Evolutionary conservation across 2,329 filamentous ascomycete genomes (phyloP).

Genomic region (Microcyclospora pomicola): DNA sequence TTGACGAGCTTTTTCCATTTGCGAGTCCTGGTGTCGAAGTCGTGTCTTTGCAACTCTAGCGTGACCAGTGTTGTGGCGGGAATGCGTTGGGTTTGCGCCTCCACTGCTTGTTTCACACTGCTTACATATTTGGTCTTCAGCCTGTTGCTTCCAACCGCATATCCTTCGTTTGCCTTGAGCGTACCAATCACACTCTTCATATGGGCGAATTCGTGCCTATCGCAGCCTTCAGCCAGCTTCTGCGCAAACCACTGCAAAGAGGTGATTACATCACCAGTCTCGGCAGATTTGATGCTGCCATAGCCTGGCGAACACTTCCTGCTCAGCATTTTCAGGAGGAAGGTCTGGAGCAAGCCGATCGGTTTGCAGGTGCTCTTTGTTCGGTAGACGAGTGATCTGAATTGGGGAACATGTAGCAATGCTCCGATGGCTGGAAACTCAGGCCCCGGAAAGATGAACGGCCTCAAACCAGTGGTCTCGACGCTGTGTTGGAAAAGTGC

Average conservation of each 20-base stretch:
- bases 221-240: no score
- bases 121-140: slow-evolving; percentile 18
- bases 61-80: slow-evolving; percentile 21
- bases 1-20: slow-evolving; percentile 45
- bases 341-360: slow-evolving; percentile 9
- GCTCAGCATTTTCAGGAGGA: slow-evolving; percentile 17
- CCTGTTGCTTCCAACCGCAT: slow-evolving; percentile 12
- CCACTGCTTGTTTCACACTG: slow-evolving; percentile 30
- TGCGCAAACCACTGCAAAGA: slow-evolving; percentile 6
- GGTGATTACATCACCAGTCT: slow-evolving; percentile 13
- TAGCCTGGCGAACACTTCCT: slow-evolving; percentile 10
- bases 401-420: slow-evolving; percentile 45
- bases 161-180: slow-evolving; percentile 7
- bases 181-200: slow-evolving; percentile 12
- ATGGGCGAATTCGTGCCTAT: slow-evolving; percentile 2
- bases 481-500: slow-evolving; percentile 25
- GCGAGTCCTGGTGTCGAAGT: slow-evolving; percentile 39
- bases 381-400: slow-evolving; percentile 41
- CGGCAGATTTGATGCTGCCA: slow-evolving; percentile 1
- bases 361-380: slow-evolving; percentile 1
- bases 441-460: slow-evolving; percentile 21
- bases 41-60: slow-evolving; percentile 44
- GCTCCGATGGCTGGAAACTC: slow-evolving; percentile 41
- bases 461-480: slow-evolving; percentile 43
- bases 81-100: slow-evolving; percentile 14